Conservation (phyloP, 2,329 filamentous ascomycete genomes). For the Phyllosticta capitalensis region DNA sequence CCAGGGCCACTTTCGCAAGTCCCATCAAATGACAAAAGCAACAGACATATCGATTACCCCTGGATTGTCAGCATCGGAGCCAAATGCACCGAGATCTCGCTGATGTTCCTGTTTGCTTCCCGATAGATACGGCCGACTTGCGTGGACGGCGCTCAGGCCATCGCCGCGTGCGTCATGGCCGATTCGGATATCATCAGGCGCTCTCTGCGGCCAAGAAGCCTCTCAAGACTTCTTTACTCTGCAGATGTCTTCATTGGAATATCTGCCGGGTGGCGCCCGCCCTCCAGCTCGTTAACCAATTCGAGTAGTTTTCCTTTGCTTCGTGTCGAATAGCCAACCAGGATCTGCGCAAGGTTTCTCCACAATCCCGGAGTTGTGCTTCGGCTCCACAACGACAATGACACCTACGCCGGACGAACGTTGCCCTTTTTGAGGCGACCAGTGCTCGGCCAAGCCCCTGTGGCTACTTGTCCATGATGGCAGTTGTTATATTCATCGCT, state of each 20-base stretch:
- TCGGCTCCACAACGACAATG: background rate
- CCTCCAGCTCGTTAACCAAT: background rate
- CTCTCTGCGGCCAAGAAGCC: background rate
- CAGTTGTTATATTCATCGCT: background rate
- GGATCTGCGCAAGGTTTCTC: background rate
- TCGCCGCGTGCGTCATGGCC: background rate
- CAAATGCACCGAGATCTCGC: background rate
- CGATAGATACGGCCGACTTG: background rate
- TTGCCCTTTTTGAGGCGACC: background rate
- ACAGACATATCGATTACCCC: background rate
- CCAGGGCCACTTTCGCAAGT: background rate
- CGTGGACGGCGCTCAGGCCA: background rate
- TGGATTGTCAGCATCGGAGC: background rate
- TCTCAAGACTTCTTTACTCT: background rate
- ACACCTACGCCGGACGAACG: background rate
- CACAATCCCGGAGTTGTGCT: background rate
- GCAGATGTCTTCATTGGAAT: background rate
- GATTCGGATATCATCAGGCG: background rate
- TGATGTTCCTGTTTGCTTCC: background rate
- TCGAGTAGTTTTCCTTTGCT: background rate
- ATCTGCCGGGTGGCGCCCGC: background rate
- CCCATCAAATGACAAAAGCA: background rate
- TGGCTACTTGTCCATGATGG: background rate
- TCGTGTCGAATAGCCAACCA: background rate
- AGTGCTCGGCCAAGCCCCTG: background rate